phyloP scores from a whole-genome alignment of 768 basidiomycete species.

The Boletus subparvulus region DNA sequence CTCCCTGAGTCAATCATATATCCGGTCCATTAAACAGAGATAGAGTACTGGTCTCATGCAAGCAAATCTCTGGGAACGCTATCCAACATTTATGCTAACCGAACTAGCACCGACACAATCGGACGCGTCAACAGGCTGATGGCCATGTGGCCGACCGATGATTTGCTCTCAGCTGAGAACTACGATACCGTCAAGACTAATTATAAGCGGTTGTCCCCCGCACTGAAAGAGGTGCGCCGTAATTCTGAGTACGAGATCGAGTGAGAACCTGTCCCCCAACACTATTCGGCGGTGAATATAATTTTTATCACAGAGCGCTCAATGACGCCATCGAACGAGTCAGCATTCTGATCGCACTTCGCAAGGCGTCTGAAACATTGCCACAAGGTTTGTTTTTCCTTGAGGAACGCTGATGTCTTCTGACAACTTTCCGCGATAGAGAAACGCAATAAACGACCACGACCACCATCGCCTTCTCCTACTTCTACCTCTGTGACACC shows the following conservation, averaged over 20 bases:
- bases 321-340: slow-evolving; percentile 71
- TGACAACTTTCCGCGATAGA: slow-evolving; percentile 38
- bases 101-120: slow-evolving; percentile 55
- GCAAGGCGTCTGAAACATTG: slow-evolving; percentile 64
- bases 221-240: slow-evolving; percentile 60
- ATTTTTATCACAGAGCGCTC: slow-evolving; percentile 51
- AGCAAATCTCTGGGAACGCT: slow-evolving; percentile 56
- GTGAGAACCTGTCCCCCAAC: slow-evolving; percentile 40
- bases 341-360: slow-evolving; percentile 65
- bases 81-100: slow-evolving; percentile 51
- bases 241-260: slow-evolving; percentile 61
- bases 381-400: slow-evolving; percentile 49
- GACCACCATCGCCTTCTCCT: slow-evolving; percentile 65
- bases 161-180: slow-evolving; percentile 65
- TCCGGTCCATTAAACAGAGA: slow-evolving; percentile 45
- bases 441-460: slow-evolving; percentile 75
- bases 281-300: slow-evolving; percentile 6
- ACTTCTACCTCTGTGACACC: slow-evolving; percentile 45
- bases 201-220: slow-evolving; percentile 60
- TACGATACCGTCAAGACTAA: slow-evolving; percentile 60
- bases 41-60: slow-evolving; percentile 75
- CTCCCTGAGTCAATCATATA: slow-evolving; percentile 10
- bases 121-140: slow-evolving; percentile 73
- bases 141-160: slow-evolving; percentile 69
- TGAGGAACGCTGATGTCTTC: not conserved